Percentiles rank a stretch among this genome's conserved stretches.
Conservation (phyloP, 2,329 filamentous ascomycete species). For the Aaosphaeria pasadenensis region DNA sequence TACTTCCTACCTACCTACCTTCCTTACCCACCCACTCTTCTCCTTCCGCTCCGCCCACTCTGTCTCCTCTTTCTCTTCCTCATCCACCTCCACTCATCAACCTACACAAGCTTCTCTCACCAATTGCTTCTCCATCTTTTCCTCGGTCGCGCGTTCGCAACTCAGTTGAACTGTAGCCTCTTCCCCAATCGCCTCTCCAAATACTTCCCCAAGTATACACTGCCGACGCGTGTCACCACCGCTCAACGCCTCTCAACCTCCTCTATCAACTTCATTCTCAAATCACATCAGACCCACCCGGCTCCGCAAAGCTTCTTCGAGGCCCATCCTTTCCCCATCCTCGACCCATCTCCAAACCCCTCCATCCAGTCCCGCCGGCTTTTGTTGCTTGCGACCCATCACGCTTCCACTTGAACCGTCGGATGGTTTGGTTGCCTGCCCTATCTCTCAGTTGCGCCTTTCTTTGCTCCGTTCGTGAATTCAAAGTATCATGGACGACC, state of each 20-base stretch:
- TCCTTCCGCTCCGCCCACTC: background rate
- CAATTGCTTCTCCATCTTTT: background rate
- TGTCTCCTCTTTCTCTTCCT: constrained; percentile 1
- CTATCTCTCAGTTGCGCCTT: constrained; percentile 31
- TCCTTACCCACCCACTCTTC: background rate
- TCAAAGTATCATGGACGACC: constrained; percentile 33
- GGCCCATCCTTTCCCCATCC: constrained; percentile 23
- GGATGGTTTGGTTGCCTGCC: constrained; percentile 28
- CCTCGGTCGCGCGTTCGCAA: too few species aligned
- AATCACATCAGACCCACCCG: constrained; percentile 25
- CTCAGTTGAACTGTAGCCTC: too few species aligned
- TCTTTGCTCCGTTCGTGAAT: constrained; percentile 15
- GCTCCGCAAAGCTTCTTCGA: constrained; percentile 33
- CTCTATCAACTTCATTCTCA: background rate
- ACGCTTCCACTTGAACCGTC: constrained; percentile 25
- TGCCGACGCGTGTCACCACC: constrained; percentile 4
- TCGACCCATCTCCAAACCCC: constrained; percentile 17
- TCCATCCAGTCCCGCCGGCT: constrained; percentile 18
- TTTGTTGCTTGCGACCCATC: constrained; percentile 10
- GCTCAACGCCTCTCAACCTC: constrained; percentile 18
- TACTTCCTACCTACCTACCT: background rate
- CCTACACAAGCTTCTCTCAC: background rate
- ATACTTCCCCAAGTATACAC: background rate
- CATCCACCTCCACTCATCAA: background rate
- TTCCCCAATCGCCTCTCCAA: too few species aligned